Conservation (phyloP, 176 grass and related monocot genomes). For the Rhynchospora tenuis region DNA sequence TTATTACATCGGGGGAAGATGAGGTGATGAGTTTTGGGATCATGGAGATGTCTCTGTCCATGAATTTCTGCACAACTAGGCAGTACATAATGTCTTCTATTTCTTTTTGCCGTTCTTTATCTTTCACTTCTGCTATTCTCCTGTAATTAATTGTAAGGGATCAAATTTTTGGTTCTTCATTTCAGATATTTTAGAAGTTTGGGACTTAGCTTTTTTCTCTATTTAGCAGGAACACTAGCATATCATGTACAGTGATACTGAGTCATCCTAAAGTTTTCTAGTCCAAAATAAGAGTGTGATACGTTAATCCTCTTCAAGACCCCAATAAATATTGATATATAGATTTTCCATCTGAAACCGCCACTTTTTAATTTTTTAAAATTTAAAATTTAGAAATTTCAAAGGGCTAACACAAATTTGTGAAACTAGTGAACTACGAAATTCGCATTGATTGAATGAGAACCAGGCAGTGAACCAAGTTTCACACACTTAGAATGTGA, state of each 20-base stretch:
- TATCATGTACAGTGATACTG: not conserved
- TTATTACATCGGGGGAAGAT: conserved; percentile 33
- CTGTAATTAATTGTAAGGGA: conserved; percentile 41
- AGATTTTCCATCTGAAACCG: not conserved
- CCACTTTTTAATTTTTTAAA: not conserved
- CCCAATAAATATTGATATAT: not conserved
- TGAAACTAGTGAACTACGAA: not conserved
- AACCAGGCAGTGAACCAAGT: not conserved
- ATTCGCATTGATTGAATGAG: not conserved
- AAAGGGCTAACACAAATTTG: not conserved
- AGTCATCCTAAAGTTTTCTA: not conserved
- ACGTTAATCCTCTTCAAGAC: not conserved
- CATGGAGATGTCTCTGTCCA: conserved; percentile 72
- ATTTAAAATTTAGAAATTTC: not conserved
- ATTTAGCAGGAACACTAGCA: not conserved
- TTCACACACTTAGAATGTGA: not conserved
- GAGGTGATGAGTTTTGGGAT: conserved; percentile 52
- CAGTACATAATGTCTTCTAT: conserved; percentile 96
- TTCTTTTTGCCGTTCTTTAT: conserved; percentile 70
- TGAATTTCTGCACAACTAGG: conserved; percentile 76
- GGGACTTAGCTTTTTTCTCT: not conserved
- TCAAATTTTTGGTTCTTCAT: not conserved
- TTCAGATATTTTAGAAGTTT: not conserved
- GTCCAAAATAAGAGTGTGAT: not conserved
- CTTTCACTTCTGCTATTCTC: conserved; percentile 98